Evolutionary conservation across 257 asterid genomes (phyloP), one percentile per base, ranked within the genome.

Genomic region (Knoxia roxburghii): DNA sequence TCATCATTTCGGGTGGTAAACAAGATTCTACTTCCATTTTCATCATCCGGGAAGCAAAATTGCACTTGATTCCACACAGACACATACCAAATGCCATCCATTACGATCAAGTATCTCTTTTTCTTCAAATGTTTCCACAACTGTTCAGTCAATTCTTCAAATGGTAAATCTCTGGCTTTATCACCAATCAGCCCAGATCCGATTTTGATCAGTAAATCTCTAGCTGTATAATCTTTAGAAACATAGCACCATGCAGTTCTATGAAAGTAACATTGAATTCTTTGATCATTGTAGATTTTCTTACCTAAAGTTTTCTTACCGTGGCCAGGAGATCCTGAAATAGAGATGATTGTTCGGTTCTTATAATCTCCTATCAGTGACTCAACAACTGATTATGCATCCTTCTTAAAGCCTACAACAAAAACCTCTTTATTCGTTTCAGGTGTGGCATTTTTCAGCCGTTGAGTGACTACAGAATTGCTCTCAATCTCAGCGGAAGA

Each of bases 391-490:
- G 18, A 6, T 10, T 41, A 12, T 23, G 24, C 67, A 32, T 62
- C 52, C 26, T 72, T 60, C 14, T 64, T 24, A 7, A 72, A 48
- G 6, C 40, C 53, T 41, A 64, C 51, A 5, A 64, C 40, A 5
- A 70, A 27, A 8, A 0, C 45, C 13, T 50, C 68, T 30, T 3
- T 37, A 37, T 26, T 32, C 1, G 37, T 32, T 35, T 11, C 30
- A 29, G 51, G 51, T 9, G 30, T 30, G 1, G 56, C 39, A 29
- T 5, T 32, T 1, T n/a, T n/a, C n/a, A n/a, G n/a, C n/a, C n/a
- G n/a, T n/a, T n/a, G n/a, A n/a, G n/a, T n/a, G n/a, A n/a, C n/a
- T n/a, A n/a, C n/a, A 32, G 48, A 37, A 37, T 4, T 37, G 41
- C 6, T 37, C 3, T 8, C 5, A 24, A 1, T 1, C 10, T 0